Percentiles rank a stretch among this genome's conserved stretches.
phyloP scores from a whole-genome alignment of 305 asterid species.

The Fraxinus xanthoxyloides region DNA sequence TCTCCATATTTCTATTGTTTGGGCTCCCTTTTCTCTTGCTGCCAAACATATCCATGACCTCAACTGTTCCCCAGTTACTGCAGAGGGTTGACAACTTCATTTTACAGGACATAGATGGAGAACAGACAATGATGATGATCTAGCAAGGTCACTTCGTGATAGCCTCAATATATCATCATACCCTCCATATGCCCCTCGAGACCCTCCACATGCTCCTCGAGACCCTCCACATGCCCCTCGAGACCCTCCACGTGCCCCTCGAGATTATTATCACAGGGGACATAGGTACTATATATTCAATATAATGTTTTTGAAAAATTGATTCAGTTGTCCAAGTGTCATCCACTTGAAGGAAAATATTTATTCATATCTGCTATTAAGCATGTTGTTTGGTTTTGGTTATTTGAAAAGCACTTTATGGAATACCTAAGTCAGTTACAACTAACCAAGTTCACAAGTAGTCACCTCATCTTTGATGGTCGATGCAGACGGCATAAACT shows the following conservation, averaged over 20 bases:
- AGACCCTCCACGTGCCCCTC: conserved; percentile 43
- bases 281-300: conserved; percentile 36
- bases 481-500: not conserved
- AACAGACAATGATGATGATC: conserved; percentile 52
- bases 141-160: conserved; percentile 54
- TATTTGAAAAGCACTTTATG: not conserved
- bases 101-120: conserved; percentile 66
- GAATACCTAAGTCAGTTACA: not conserved
- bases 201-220: conserved; percentile 30
- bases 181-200: conserved; percentile 54
- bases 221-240: conserved; percentile 37
- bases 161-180: conserved; percentile 45
- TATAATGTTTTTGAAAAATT: not conserved
- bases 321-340: not conserved
- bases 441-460: not conserved
- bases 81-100: not conserved
- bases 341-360: not conserved
- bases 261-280: conserved; percentile 53
- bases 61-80: not conserved
- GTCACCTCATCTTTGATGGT: not conserved
- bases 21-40: not conserved
- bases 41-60: not conserved
- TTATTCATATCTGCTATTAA: not conserved
- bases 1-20: not conserved
- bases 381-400: not conserved